Percentiles rank a stretch among this genome's conserved stretches.
Conservation (phyloP, 352 stramenopile genomes). For the Pseudoperonospora humuli region DNA sequence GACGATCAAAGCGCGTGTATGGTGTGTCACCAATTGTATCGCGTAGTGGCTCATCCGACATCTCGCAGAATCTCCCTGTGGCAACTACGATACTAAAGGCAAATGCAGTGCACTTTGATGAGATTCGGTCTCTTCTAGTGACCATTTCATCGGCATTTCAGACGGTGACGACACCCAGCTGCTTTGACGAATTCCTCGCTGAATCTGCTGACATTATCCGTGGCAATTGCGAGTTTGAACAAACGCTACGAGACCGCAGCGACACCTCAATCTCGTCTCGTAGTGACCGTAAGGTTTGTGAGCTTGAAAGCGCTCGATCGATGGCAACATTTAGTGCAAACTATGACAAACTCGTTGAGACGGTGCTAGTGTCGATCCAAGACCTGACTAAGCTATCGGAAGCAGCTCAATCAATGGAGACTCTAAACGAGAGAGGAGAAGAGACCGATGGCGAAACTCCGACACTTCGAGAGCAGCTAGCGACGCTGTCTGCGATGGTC, state of each 20-base stretch:
- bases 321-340: conserved; percentile 35
- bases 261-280: background rate
- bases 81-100: conserved; percentile 20
- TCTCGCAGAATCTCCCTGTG: conserved; percentile 17
- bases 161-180: conserved; percentile 21
- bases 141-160: conserved; percentile 25
- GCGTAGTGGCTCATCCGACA: background rate
- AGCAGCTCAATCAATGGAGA: conserved; percentile 5
- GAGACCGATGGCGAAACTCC: conserved; percentile 19
- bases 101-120: conserved; percentile 28
- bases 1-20: conserved; percentile 46
- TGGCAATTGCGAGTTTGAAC: conserved; percentile 33
- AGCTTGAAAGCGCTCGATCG: conserved; percentile 20
- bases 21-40: conserved; percentile 50
- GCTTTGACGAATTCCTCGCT: conserved; percentile 26
- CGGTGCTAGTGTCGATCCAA: conserved; percentile 73
- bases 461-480: conserved; percentile 45
- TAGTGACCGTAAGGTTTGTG: background rate
- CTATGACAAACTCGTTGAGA: conserved; percentile 70
- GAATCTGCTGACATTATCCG: conserved; percentile 21
- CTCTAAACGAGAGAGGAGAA: conserved; percentile 1
- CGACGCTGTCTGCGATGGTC: conserved; percentile 36
- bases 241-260: conserved; percentile 12
- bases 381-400: conserved; percentile 56
- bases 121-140: conserved; percentile 24